Conservation (phyloP, 2,329 filamentous ascomycete genomes). For the Pyricularia pennisetigena region DNA sequence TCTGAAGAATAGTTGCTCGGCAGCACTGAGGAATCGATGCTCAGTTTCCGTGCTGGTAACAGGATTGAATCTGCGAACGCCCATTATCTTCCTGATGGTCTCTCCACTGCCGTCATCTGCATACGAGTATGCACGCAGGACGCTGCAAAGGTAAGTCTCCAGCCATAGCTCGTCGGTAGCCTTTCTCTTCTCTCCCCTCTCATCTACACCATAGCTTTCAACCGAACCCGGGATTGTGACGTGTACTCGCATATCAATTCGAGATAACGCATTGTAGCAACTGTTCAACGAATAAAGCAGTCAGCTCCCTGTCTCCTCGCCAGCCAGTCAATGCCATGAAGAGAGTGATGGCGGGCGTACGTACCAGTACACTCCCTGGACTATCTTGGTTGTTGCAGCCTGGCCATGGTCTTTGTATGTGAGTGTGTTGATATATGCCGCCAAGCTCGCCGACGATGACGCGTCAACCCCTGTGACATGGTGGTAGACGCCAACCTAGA, state of each 20-base stretch:
- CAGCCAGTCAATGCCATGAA: neutral
- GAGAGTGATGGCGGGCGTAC: conserved; percentile 12
- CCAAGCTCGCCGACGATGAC: conserved; percentile 91
- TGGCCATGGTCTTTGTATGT: conserved; percentile 83
- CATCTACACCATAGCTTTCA: conserved; percentile 95
- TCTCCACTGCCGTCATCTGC: conserved; percentile 93
- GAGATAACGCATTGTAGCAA: conserved; percentile 98
- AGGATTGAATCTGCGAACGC: conserved; percentile 94
- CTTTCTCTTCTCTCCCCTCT: conserved; percentile 88
- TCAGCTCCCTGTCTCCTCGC: neutral
- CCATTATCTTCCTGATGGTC: conserved; percentile 91
- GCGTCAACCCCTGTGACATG: conserved; percentile 97
- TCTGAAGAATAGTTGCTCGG: conserved; percentile 90
- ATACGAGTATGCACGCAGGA: conserved; percentile 90
- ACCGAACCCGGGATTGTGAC: conserved; percentile 95
- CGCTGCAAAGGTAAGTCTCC: conserved; percentile 93
- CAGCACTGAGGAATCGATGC: conserved; percentile 88
- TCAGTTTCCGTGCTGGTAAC: conserved; percentile 98
- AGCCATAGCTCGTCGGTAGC: conserved; percentile 93
- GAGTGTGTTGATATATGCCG: conserved; percentile 96
- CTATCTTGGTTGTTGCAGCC: conserved; percentile 68
- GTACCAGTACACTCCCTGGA: conserved; percentile 90
- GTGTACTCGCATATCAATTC: conserved; percentile 96
- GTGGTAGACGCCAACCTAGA: conserved; percentile 83
- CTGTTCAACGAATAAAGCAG: conserved; percentile 20